Evolutionary conservation across 805 yeast genomes (phyloP).

Genomic region (Cyberlindnera suaveolens): DNA sequence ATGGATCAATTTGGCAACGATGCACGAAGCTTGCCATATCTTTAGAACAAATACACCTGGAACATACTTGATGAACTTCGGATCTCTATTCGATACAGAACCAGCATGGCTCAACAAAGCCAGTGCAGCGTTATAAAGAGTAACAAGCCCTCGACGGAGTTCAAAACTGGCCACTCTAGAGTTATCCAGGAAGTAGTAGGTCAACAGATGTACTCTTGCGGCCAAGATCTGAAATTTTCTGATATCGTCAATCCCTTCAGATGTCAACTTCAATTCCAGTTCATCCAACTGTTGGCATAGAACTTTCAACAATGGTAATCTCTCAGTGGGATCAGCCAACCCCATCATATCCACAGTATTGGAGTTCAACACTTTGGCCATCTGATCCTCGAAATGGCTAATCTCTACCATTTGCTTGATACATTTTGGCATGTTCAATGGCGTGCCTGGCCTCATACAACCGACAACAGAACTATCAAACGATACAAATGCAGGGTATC

Average conservation of each 20-base stretch:
- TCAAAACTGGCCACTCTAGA: constrained; percentile 40
- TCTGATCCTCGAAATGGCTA: constrained; percentile 81
- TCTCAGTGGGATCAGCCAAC: constrained; percentile 59
- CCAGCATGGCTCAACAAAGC: constrained; percentile 63
- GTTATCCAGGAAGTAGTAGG: constrained; percentile 74
- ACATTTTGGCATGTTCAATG: constrained; percentile 19
- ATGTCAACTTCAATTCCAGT: constrained; percentile 52
- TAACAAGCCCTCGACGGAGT: constrained; percentile 64
- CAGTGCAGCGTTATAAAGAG: constrained; percentile 75
- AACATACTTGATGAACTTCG: constrained; percentile 62
- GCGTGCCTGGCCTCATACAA: constrained; percentile 43
- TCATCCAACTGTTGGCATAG: constrained; percentile 70
- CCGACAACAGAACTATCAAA: constrained; percentile 66
- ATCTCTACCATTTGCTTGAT: constrained; percentile 76
- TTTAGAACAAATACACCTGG: constrained; percentile 80
- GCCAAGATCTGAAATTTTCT: constrained; percentile 64
- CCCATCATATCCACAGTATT: constrained; percentile 64
- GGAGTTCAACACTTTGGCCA: constrained; percentile 68
- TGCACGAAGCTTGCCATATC: constrained; percentile 89
- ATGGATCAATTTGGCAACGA: constrained; percentile 72
- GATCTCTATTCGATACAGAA: constrained; percentile 51
- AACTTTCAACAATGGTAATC: constrained; percentile 68
- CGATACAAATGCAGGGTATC: constrained; percentile 88
- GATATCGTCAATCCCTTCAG: constrained; percentile 54
- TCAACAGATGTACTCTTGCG: constrained; percentile 73